Conservation (phyloP, 768 basidiomycete species). For the Lactifluus rugatus region DNA sequence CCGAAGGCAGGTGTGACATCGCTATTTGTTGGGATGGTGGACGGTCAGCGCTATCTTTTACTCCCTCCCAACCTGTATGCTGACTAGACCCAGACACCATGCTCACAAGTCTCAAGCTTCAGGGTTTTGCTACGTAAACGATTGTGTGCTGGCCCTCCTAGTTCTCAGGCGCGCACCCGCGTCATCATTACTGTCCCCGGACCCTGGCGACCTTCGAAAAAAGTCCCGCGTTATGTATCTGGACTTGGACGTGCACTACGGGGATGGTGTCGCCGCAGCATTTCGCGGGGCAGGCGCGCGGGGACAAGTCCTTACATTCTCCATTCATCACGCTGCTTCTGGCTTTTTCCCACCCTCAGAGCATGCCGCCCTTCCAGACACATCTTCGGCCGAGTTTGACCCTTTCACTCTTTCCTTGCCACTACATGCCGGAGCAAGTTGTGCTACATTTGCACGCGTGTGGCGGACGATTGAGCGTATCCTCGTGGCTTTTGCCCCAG, state of each 20-base stretch:
- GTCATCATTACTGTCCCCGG: background rate
- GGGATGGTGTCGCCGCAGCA: constrained; percentile 78
- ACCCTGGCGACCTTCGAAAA: constrained; percentile 11
- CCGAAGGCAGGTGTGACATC: constrained; percentile 40
- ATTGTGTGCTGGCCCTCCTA: constrained; percentile 75
- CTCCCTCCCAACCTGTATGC: background rate
- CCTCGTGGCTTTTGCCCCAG: constrained; percentile 54
- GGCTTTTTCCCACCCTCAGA: constrained; percentile 75
- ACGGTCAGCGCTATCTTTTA: constrained; percentile 34
- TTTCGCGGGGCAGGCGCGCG: constrained; percentile 35
- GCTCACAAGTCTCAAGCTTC: constrained; percentile 68
- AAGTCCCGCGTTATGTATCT: constrained; percentile 76
- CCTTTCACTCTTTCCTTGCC: constrained; percentile 76
- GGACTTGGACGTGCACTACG: constrained; percentile 88
- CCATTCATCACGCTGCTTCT: constrained; percentile 72
- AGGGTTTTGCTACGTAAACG: constrained; percentile 93
- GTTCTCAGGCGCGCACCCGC: constrained; percentile 41
- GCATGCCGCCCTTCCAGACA: constrained; percentile 38
- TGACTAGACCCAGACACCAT: constrained; percentile 52
- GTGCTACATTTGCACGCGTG: constrained; percentile 48
- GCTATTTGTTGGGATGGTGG: constrained; percentile 92
- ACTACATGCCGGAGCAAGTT: constrained; percentile 59
- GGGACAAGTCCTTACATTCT: constrained; percentile 47
- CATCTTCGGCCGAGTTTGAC: constrained; percentile 33
- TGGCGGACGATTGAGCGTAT: constrained; percentile 58